These are phyloP conservation scores for Pythium aphanidermatum DNA, from an alignment of 352 stramenopile species.

Conservation along the genomic window DNA sequence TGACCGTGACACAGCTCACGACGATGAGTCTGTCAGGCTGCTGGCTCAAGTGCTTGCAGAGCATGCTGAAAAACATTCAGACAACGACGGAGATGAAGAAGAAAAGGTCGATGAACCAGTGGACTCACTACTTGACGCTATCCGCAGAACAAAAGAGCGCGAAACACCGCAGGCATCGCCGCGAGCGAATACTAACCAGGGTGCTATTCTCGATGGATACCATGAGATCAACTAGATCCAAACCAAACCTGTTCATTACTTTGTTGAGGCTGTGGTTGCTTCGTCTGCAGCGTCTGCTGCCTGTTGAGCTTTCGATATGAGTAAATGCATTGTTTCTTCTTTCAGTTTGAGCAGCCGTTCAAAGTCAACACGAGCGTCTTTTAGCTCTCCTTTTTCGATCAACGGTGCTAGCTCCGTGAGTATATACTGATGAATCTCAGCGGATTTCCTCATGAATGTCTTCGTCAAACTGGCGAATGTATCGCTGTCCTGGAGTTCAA, in stretches of 20 bases:
- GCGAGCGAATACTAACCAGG: not conserved
- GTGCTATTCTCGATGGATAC: constrained; percentile 22
- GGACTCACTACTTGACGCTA: constrained; percentile 22
- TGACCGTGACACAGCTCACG: constrained; percentile 4
- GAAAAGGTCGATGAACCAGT: not conserved
- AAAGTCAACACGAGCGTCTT: constrained; percentile 32
- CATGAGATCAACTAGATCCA: constrained; percentile 27
- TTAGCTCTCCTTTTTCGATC: constrained; percentile 26
- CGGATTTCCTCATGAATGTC: constrained; percentile 33
- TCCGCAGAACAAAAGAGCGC: constrained; percentile 25
- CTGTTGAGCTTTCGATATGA: constrained; percentile 46
- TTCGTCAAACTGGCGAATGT: constrained; percentile 38
- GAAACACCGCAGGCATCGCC: constrained; percentile 4
- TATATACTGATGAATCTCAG: constrained; percentile 48
- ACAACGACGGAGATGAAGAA: constrained; percentile 4
- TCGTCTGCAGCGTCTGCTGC: constrained; percentile 23
- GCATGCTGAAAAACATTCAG: constrained; percentile 9
- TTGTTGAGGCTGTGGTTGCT: not conserved
- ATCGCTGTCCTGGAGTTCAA: constrained; percentile 50
- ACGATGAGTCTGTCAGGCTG: constrained; percentile 21
- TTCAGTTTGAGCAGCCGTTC: constrained; percentile 46
- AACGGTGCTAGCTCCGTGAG: constrained; percentile 21
- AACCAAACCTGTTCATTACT: not conserved
- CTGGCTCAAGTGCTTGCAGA: constrained; percentile 16
- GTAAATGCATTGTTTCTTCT: constrained; percentile 50